Percentiles rank a stretch among this genome's conserved stretches.
Evolutionary conservation across 257 asterid genomes (phyloP).

Genomic region (Ajuga chamaepitys): DNA sequence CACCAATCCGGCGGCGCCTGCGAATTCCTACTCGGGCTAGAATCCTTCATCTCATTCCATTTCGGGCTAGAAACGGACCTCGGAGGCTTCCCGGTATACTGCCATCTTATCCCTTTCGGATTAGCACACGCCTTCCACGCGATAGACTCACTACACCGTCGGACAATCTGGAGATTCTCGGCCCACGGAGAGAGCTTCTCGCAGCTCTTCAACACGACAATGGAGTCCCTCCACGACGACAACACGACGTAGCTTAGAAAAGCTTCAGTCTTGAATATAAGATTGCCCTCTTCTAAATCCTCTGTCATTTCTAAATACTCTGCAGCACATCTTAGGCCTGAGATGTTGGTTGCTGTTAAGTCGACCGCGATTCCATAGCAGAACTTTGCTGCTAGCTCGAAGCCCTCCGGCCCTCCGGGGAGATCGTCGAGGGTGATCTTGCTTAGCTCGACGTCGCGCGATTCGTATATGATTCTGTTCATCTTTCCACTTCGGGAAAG

Average conservation of each 20-base stretch:
- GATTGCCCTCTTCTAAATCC: slow-evolving; percentile 94
- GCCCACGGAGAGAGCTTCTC: slow-evolving; percentile 95
- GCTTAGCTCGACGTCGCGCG: slow-evolving; percentile 43
- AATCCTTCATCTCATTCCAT: slow-evolving; percentile 64
- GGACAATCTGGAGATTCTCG: slow-evolving; percentile 85
- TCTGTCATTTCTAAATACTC: slow-evolving; percentile 97
- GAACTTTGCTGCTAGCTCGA: slow-evolving; percentile 92
- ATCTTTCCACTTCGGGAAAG: slow-evolving; percentile 84
- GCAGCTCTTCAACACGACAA: slow-evolving; percentile 68
- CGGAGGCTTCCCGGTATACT: slow-evolving; percentile 60
- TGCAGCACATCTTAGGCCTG: slow-evolving; percentile 89
- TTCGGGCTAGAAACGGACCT: slow-evolving; percentile 61
- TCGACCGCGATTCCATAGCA: slow-evolving; percentile 95
- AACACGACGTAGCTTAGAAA: slow-evolving; percentile 90
- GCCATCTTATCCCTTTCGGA: slow-evolving; percentile 94
- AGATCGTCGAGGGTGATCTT: slow-evolving; percentile 54
- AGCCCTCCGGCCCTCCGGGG: slow-evolving; percentile 85
- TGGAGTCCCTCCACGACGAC: slow-evolving; percentile 95
- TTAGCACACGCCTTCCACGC: slow-evolving; percentile 99
- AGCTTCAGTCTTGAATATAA: slow-evolving; percentile 93
- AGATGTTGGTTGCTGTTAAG: slow-evolving; percentile 67
- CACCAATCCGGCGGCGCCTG: slow-evolving; percentile 95
- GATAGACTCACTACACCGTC: slow-evolving; percentile 90
- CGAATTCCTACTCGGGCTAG: slow-evolving; percentile 55
- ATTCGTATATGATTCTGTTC: slow-evolving; percentile 69